Conservation (phyloP, 139 green algal genomes). For the Yamagishiella unicocca region DNA sequence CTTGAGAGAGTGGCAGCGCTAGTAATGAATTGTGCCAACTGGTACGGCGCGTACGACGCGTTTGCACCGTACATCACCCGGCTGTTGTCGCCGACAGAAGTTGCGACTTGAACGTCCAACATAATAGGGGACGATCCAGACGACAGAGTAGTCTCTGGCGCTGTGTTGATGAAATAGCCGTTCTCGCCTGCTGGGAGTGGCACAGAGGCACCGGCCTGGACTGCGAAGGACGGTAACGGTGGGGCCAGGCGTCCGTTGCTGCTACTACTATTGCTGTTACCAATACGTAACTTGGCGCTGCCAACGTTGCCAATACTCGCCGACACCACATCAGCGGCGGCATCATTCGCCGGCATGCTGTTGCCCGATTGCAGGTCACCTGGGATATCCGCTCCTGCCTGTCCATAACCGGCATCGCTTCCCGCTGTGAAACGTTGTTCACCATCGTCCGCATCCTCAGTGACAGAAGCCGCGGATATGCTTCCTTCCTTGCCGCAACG, state of each 20-base stretch:
- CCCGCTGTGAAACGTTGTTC: not conserved
- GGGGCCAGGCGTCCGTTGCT: too few relatives aligned
- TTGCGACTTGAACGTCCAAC: not conserved
- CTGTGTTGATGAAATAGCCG: constrained; percentile 9
- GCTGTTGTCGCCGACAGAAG: too few relatives aligned
- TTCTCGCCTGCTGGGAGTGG: not conserved
- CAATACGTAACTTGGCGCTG: too few relatives aligned
- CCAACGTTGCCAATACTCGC: too few relatives aligned
- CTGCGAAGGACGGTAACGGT: not conserved
- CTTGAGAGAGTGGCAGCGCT: constrained; percentile 12
- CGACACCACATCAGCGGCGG: too few relatives aligned
- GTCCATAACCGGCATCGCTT: not conserved
- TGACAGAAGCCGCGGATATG: not conserved
- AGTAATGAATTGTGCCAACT: not conserved
- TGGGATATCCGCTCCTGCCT: not conserved
- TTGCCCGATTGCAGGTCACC: not conserved
- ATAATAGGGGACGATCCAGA: not conserved
- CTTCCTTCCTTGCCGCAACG: not conserved
- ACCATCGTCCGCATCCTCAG: not conserved
- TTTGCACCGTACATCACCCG: not conserved
- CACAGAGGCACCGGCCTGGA: not conserved
- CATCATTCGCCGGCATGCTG: not conserved
- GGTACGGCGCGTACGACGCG: constrained; percentile 15
- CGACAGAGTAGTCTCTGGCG: not conserved
- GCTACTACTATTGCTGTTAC: too few relatives aligned